A percentile compares a stretch with the other conserved stretches of the same genome.
Evolutionary conservation across 1,284 basidiomycete genomes (phyloP).

Genomic region (Fomitiporia mediterranea): DNA sequence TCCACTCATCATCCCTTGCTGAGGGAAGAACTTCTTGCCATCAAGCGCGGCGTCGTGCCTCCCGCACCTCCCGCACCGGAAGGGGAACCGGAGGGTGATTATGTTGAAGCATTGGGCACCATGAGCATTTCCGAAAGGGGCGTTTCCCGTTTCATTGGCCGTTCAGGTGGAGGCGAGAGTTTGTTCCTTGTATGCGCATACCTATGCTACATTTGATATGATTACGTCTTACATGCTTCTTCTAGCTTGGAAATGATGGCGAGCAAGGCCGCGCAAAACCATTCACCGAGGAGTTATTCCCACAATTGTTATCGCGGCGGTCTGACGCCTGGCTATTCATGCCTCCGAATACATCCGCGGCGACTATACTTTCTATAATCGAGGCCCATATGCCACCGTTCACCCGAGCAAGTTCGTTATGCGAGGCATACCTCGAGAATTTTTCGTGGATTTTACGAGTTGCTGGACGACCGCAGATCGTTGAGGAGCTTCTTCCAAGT

Average conservation of each 20-base stretch:
- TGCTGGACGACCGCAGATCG: constrained; percentile 44
- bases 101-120: constrained; percentile 51
- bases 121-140: constrained; percentile 58
- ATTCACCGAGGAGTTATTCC: constrained; percentile 10
- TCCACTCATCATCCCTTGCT: constrained; percentile 60
- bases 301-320: constrained; percentile 6
- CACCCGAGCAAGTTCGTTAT: constrained; percentile 43
- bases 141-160: constrained; percentile 58
- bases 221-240: neutral
- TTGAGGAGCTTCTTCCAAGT: constrained; percentile 45
- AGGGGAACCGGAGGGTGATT: constrained; percentile 26
- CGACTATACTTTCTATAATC: constrained; percentile 8
- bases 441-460: constrained; percentile 55
- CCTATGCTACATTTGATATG: neutral
- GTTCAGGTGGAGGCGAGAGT: constrained; percentile 58
- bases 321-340: constrained; percentile 17
- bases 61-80: constrained; percentile 12
- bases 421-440: constrained; percentile 50
- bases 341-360: constrained; percentile 6
- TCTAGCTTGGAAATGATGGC: constrained; percentile 11
- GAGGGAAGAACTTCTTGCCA: constrained; percentile 46
- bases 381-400: constrained; percentile 15
- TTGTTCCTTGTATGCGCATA: constrained; percentile 6
- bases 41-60: constrained; percentile 28
- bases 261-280: neutral